Conservation (phyloP, 768 basidiomycete genomes). For the Fomitopsis serialis region DNA sequence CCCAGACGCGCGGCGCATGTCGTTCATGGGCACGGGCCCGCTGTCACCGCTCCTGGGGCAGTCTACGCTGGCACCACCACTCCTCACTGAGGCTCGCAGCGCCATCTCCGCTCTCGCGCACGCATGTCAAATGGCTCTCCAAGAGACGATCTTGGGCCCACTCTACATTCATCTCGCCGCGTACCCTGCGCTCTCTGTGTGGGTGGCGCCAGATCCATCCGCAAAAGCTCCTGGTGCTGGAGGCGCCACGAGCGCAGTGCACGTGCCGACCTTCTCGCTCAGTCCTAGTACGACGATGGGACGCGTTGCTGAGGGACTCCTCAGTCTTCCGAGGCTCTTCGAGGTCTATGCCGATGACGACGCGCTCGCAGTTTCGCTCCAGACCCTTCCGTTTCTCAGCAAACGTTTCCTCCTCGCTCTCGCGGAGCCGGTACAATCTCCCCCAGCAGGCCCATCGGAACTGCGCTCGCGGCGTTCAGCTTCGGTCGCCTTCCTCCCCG, state of each 20-base stretch:
- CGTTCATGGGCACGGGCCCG: constrained; percentile 13
- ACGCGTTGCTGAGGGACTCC: constrained; percentile 86
- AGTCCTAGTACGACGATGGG: constrained; percentile 88
- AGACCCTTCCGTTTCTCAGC: constrained; percentile 72
- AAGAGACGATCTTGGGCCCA: constrained; percentile 80
- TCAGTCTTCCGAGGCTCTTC: constrained; percentile 89
- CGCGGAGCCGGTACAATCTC: constrained; percentile 31
- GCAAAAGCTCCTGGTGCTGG: constrained; percentile 36
- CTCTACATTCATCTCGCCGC: constrained; percentile 63
- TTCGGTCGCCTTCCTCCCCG: constrained; percentile 26
- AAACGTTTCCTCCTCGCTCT: constrained; percentile 44
- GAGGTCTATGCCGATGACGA: constrained; percentile 94
- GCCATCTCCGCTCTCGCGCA: constrained; percentile 62
- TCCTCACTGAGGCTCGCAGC: constrained; percentile 50
- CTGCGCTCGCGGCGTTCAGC: constrained; percentile 30
- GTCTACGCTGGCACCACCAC: constrained; percentile 21
- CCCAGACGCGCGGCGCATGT: constrained; percentile 25
- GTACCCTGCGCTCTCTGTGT: constrained; percentile 66
- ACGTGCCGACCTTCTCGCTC: constrained; percentile 88
- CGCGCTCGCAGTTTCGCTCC: constrained; percentile 81
- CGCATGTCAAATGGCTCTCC: constrained; percentile 72
- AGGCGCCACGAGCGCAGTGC: constrained; percentile 40
- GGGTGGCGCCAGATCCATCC: constrained; percentile 55
- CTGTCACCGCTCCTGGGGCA: constrained; percentile 9
- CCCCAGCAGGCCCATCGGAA: constrained; percentile 11